Percentiles rank a stretch among this genome's conserved stretches.
Evolutionary conservation across 345 rosid species (phyloP).

Genomic region (Isatis tinctoria): DNA sequence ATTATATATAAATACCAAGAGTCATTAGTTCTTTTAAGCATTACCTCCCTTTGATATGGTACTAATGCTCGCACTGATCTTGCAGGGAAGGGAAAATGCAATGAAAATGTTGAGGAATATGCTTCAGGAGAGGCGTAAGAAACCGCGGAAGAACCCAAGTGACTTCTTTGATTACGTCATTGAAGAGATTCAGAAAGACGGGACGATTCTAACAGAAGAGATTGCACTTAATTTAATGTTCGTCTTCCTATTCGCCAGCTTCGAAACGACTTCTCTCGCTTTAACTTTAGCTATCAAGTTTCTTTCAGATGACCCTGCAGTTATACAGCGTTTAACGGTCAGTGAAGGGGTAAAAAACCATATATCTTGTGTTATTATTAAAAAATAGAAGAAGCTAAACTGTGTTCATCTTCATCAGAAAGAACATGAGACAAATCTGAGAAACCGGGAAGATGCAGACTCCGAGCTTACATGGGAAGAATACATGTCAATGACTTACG

Average conservation of each 20-base stretch:
- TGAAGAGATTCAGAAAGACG: slow-evolving; percentile 71
- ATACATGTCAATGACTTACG: slow-evolving; percentile 93
- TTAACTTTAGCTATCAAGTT: slow-evolving; percentile 79
- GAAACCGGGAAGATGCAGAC: slow-evolving; percentile 46
- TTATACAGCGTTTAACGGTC: slow-evolving; percentile 66
- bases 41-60: neutral
- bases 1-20: neutral
- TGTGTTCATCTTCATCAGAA: slow-evolving; percentile 48
- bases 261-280: slow-evolving; percentile 94
- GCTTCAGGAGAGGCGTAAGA: slow-evolving; percentile 64
- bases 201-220: slow-evolving; percentile 77
- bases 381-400: neutral
- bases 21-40: neutral
- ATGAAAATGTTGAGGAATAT: slow-evolving; percentile 73
- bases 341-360: neutral
- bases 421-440: slow-evolving; percentile 71
- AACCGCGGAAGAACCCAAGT: slow-evolving; percentile 41
- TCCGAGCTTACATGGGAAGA: slow-evolving; percentile 88
- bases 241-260: slow-evolving; percentile 91
- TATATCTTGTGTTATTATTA: neutral
- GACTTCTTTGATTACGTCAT: slow-evolving; percentile 89
- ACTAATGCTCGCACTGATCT: slow-evolving; percentile 10
- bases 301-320: slow-evolving; percentile 65
- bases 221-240: slow-evolving; percentile 93
- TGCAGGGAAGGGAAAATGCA: slow-evolving; percentile 87